Conservation (phyloP, 306 rosid species). For the Cicer cuneatum region DNA sequence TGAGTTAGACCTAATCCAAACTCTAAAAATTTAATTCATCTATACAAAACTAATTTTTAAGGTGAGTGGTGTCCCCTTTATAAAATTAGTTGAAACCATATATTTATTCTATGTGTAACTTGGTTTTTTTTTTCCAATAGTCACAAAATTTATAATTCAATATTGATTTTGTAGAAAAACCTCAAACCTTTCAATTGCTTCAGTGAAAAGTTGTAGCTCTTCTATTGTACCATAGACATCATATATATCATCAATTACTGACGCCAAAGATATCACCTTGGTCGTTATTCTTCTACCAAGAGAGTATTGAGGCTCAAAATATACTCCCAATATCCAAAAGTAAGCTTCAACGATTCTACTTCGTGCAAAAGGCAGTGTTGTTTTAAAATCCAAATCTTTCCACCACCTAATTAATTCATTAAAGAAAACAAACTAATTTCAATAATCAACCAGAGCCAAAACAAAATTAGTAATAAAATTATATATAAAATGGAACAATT, state of each 20-base stretch:
- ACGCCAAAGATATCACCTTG: conserved; percentile 3
- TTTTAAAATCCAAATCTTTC: conserved; percentile 48
- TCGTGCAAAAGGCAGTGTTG: conserved; percentile 45
- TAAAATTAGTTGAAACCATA: no score
- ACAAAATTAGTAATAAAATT: no score
- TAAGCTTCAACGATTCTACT: conserved; percentile 60
- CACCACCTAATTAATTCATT: conserved; percentile 54
- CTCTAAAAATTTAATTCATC: no score
- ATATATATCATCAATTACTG: conserved; percentile 58
- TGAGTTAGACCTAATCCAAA: no score
- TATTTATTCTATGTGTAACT: no score
- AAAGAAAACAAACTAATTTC: background rate
- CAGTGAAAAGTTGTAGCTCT: conserved; percentile 53
- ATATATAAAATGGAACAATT: no score
- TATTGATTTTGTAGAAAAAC: background rate
- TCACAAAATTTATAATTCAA: background rate
- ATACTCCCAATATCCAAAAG: conserved; percentile 53
- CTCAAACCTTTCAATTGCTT: conserved; percentile 54
- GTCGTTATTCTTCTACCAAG: conserved; percentile 41
- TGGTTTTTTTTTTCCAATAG: no score
- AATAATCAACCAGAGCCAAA: background rate
- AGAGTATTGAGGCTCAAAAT: conserved; percentile 44
- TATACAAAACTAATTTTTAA: no score
- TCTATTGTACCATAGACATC: conserved; percentile 61
- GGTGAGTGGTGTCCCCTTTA: no score